Conservation (phyloP, 2,329 filamentous ascomycete genomes). For the Ophioceras dolichostomum region DNA sequence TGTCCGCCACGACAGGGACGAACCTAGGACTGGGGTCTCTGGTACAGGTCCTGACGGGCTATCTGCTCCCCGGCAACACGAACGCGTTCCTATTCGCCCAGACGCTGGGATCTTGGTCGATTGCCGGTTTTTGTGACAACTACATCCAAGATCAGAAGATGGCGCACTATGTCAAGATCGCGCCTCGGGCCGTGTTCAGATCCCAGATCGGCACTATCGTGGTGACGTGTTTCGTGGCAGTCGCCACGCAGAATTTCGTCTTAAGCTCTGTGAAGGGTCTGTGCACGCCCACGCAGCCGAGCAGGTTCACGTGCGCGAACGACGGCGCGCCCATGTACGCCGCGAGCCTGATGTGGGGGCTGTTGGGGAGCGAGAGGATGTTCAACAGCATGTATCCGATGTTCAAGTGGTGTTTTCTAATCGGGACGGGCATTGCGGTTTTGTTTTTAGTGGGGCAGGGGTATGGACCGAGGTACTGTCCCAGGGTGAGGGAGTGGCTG, state of each 20-base stretch:
- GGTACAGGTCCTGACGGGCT: conserved; percentile 29
- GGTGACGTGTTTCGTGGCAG: conserved; percentile 25
- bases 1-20: conserved; percentile 30
- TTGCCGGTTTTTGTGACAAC: conserved; percentile 28
- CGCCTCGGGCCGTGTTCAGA: conserved; percentile 25
- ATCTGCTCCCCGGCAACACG: conserved; percentile 15
- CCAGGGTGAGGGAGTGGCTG: background rate
- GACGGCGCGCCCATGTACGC: conserved; percentile 17
- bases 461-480: background rate
- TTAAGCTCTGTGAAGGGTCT: conserved; percentile 19
- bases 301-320: conserved; percentile 22
- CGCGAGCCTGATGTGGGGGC: conserved; percentile 21
- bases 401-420: conserved; percentile 6
- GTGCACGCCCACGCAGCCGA: conserved; percentile 7
- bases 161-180: conserved; percentile 28
- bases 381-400: conserved; percentile 5
- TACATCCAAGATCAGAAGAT: conserved; percentile 27
- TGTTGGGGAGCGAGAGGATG: conserved; percentile 9
- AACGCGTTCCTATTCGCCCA: conserved; percentile 25
- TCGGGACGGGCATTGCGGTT: conserved; percentile 6
- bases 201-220: conserved; percentile 31
- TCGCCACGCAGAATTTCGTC: conserved; percentile 28
- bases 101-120: conserved; percentile 25
- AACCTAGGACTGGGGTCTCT: conserved; percentile 27
- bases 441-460: conserved; percentile 3